Evolutionary conservation across 805 yeast genomes (phyloP).

Genomic region (Debaryomyces maramus): DNA sequence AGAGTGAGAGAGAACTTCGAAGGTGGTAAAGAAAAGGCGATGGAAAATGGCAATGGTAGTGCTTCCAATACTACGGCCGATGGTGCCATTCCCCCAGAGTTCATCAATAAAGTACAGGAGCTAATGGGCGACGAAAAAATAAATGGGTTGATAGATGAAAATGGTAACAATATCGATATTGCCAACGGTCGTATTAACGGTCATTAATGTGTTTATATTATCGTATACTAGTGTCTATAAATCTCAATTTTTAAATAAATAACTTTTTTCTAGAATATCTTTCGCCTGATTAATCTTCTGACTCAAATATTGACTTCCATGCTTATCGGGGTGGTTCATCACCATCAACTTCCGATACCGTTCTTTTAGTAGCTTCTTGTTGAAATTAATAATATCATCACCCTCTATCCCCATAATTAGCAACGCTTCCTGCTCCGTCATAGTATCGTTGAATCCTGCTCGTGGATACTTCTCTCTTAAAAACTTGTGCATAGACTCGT

Average conservation of each 20-base stretch:
- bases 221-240: background rate
- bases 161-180: constrained; percentile 1
- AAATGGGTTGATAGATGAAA: background rate
- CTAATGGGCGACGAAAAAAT: constrained; percentile 6
- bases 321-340: constrained; percentile 43
- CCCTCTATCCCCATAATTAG: constrained; percentile 42
- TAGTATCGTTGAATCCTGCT: constrained; percentile 32
- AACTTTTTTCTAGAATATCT: constrained; percentile 40
- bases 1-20: constrained; percentile 80
- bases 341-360: constrained; percentile 41
- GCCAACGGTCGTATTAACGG: constrained; percentile 1
- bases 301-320: constrained; percentile 40
- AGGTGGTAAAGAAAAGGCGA: constrained; percentile 51
- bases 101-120: constrained; percentile 7
- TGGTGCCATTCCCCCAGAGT: constrained; percentile 5
- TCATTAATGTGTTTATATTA: constrained; percentile 1
- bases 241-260: constrained; percentile 26
- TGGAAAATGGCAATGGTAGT: background rate
- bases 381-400: constrained; percentile 39
- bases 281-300: constrained; percentile 47
- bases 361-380: constrained; percentile 30
- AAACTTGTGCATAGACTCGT: constrained; percentile 12
- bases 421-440: constrained; percentile 47
- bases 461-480: constrained; percentile 30
- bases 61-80: background rate